Percentiles rank a stretch among this genome's conserved stretches.
Evolutionary conservation across 2,329 filamentous ascomycete genomes (phyloP).

Genomic region (Exophiala xenobiotica): DNA sequence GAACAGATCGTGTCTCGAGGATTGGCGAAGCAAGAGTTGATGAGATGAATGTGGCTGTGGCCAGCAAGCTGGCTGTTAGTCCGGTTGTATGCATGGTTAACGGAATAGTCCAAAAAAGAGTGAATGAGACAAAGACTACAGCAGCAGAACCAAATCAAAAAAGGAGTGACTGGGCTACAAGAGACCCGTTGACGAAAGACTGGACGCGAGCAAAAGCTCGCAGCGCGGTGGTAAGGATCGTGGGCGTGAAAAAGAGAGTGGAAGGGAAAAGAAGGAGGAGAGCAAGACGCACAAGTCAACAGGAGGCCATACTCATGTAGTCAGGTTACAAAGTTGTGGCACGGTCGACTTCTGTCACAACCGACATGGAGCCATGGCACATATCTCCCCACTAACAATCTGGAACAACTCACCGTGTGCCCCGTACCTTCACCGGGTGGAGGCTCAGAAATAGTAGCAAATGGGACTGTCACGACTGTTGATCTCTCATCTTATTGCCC

Average conservation of each 20-base stretch:
- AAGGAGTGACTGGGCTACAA: slow-evolving; percentile 25
- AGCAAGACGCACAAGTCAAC: slow-evolving; percentile 19
- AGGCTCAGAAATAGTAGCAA: neutral
- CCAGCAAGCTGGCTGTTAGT: slow-evolving; percentile 26
- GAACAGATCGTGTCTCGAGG: slow-evolving; percentile 35
- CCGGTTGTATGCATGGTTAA: slow-evolving; percentile 22
- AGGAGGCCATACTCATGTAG: slow-evolving; percentile 23
- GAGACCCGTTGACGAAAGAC: slow-evolving; percentile 26
- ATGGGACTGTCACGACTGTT: slow-evolving; percentile 5
- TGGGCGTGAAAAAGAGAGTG: slow-evolving; percentile 13
- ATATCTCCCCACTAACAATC: slow-evolving; percentile 12
- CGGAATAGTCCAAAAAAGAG: slow-evolving; percentile 6
- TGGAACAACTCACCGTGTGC: slow-evolving; percentile 16
- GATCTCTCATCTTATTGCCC: neutral
- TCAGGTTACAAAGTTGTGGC: neutral
- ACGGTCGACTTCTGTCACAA: slow-evolving; percentile 1
- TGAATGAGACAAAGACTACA: slow-evolving; percentile 18
- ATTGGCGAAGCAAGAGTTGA: slow-evolving; percentile 37
- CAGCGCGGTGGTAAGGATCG: slow-evolving; percentile 18
- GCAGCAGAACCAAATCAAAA: slow-evolving; percentile 7
- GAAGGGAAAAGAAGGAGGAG: slow-evolving; percentile 14
- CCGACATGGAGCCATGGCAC: slow-evolving; percentile 6
- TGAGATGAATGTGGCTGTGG: slow-evolving; percentile 26
- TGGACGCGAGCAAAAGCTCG: slow-evolving; percentile 28
- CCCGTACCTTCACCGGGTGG: slow-evolving; percentile 5